Percentiles rank a stretch among this genome's conserved stretches.
Evolutionary conservation across 768 basidiomycete genomes (phyloP).

Genomic region (Boletus rubroflammeus): DNA sequence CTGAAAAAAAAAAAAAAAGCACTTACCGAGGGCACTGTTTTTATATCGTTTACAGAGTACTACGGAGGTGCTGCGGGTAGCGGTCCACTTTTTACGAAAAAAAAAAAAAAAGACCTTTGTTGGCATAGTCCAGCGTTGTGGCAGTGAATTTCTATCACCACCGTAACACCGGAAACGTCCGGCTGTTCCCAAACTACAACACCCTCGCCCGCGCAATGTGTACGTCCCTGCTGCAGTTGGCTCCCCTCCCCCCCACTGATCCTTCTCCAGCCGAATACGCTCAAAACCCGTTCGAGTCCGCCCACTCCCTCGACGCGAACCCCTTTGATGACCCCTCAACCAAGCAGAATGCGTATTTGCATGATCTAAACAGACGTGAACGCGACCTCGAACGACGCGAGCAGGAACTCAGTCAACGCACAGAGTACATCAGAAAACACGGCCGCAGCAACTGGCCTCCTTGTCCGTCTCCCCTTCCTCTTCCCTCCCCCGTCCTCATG

Average conservation of each 20-base stretch:
- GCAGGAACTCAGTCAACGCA: conserved; percentile 62
- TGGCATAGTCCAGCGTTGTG: no score
- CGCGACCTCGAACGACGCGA: conserved; percentile 79
- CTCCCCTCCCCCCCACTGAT: neutral
- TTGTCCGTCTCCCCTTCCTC: conserved; percentile 48
- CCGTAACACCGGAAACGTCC: conserved; percentile 5
- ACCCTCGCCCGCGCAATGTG: conserved; percentile 16
- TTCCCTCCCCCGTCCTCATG: conserved; percentile 17
- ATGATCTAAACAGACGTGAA: conserved; percentile 75
- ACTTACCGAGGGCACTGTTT: neutral
- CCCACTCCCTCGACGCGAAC: conserved; percentile 81
- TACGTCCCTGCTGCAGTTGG: conserved; percentile 10
- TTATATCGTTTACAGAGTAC: neutral
- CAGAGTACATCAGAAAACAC: conserved; percentile 65
- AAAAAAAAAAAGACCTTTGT: no score
- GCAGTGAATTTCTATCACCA: neutral
- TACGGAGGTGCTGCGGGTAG: no score
- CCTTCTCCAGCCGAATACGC: conserved; percentile 29
- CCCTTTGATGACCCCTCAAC: conserved; percentile 84
- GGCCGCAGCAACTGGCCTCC: conserved; percentile 94
- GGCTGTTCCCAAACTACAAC: conserved; percentile 1
- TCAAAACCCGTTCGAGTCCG: conserved; percentile 82
- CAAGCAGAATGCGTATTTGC: conserved; percentile 44
- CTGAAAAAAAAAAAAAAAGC: neutral
- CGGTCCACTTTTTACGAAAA: no score